Percentiles rank a stretch among this genome's conserved stretches.
Conservation (phyloP, 2,329 filamentous ascomycete species). For the Ploettnerulaceae sp. region DNA sequence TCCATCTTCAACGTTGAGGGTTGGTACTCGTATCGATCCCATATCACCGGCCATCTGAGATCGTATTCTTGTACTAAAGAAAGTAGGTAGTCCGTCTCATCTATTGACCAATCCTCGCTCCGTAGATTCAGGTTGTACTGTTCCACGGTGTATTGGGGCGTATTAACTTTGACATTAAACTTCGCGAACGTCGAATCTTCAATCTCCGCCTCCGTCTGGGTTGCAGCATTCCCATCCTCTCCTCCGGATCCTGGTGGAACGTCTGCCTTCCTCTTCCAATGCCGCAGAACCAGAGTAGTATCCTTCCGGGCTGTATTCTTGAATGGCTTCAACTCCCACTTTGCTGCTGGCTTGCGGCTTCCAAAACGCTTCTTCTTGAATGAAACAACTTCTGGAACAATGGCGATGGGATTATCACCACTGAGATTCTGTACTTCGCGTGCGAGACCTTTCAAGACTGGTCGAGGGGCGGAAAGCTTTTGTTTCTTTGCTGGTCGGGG, state of each 20-base stretch:
- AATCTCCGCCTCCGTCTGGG: constrained; percentile 35
- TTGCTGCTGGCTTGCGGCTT: constrained; percentile 50
- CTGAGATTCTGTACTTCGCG: constrained; percentile 62
- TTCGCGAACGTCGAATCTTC: constrained; percentile 72
- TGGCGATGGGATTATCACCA: constrained; percentile 62
- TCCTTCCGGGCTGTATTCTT: constrained; percentile 73
- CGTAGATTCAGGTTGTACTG: constrained; percentile 75
- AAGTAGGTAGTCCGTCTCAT: constrained; percentile 92
- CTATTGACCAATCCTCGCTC: constrained; percentile 76
- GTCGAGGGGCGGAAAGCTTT: constrained; percentile 57
- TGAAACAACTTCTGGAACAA: constrained; percentile 54
- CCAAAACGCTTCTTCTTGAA: constrained; percentile 56
- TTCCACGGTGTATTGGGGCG: constrained; percentile 79
- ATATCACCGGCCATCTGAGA: constrained; percentile 84
- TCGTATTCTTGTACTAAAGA: constrained; percentile 71
- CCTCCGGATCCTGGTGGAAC: constrained; percentile 38
- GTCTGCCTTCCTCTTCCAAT: constrained; percentile 70
- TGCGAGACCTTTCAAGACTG: constrained; percentile 58
- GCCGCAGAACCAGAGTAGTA: constrained; percentile 59
- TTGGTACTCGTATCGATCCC: constrained; percentile 82
- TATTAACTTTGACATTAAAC: constrained; percentile 76
- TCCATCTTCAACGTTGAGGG: constrained; percentile 43
- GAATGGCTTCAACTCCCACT: constrained; percentile 68
- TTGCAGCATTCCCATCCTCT: constrained; percentile 37
- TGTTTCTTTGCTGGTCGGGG: constrained; percentile 68